A percentile compares a stretch with the other conserved stretches of the same genome.
Conservation (phyloP, 1,139 yeast genomes). For the Suzukiozyma palmioleophila region DNA sequence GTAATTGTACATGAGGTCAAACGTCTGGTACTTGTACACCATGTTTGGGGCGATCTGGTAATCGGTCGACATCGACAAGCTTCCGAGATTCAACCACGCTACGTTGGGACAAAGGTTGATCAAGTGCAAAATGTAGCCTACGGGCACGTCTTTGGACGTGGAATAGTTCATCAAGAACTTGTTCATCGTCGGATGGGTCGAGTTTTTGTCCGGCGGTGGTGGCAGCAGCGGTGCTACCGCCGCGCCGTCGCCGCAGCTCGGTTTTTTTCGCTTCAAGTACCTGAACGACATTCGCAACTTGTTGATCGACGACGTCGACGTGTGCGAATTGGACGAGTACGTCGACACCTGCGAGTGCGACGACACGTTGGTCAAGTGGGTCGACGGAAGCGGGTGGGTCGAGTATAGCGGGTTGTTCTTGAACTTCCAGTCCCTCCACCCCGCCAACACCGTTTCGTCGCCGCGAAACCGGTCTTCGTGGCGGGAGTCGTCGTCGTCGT, state of each 20-base stretch:
- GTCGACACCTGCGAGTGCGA: constrained; percentile 24
- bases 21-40: constrained; percentile 34
- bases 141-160: constrained; percentile 60
- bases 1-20: constrained; percentile 37
- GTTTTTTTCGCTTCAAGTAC: constrained; percentile 21
- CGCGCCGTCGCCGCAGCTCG: constrained; percentile 9
- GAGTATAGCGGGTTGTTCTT: constrained; percentile 64
- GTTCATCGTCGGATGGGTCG: constrained; percentile 56
- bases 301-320: constrained; percentile 11
- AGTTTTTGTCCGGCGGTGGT: neutral
- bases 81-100: constrained; percentile 46
- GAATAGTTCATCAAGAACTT: constrained; percentile 54
- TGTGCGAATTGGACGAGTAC: constrained; percentile 14
- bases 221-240: neutral
- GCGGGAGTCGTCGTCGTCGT: neutral
- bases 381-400: constrained; percentile 19
- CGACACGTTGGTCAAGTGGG: constrained; percentile 20
- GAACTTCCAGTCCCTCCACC: constrained; percentile 90
- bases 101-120: constrained; percentile 57
- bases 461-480: constrained; percentile 9
- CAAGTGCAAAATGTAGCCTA: constrained; percentile 61
- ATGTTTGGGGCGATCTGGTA: constrained; percentile 40
- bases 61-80: constrained; percentile 54
- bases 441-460: constrained; percentile 42
- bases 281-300: constrained; percentile 21